A percentile compares a stretch with the other conserved stretches of the same genome.
These are phyloP conservation scores for Candida andamanensis DNA, from an alignment of 805 yeast species.

Conservation along the genomic window DNA sequence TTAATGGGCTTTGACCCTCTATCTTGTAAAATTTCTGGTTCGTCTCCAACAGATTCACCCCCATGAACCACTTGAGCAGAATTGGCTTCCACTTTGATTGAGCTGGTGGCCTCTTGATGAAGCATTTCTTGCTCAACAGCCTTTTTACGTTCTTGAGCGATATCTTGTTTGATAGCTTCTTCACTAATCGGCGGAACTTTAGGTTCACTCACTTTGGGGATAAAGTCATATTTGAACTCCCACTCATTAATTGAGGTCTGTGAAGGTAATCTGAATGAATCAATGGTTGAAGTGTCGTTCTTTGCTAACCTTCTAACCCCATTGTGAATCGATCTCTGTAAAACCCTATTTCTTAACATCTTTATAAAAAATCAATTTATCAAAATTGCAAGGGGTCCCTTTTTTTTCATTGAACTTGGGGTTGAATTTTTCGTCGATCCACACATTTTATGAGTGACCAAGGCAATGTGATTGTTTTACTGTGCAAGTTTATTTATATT, in stretches of 20 bases:
- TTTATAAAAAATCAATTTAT: too few species aligned
- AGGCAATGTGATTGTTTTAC: too few species aligned
- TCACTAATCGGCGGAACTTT: conserved; percentile 43
- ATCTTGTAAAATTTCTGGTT: conserved; percentile 37
- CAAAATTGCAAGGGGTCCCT: too few species aligned
- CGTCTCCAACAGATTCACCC: conserved; percentile 34
- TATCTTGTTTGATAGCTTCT: conserved; percentile 46
- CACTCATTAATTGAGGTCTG: conserved; percentile 43
- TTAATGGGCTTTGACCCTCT: conserved; percentile 34
- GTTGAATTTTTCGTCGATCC: too few species aligned
- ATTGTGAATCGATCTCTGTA: conserved; percentile 3
- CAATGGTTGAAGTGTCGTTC: conserved; percentile 56
- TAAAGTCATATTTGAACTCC: conserved; percentile 45
- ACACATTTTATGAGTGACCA: too few species aligned
- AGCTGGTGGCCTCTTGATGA: conserved; percentile 26
- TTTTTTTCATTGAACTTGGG: too few species aligned
- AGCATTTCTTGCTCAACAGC: conserved; percentile 34
- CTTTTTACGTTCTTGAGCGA: conserved; percentile 37
- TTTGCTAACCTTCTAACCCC: conserved; percentile 30
- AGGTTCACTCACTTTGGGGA: conserved; percentile 36
- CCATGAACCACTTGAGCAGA: conserved; percentile 38
- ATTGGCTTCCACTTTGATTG: conserved; percentile 42
- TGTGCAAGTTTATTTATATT: background rate
- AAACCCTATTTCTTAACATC: too few species aligned
- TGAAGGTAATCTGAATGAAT: conserved; percentile 48